phyloP scores from a whole-genome alignment of 129 eudicot species.

The Flaveria robusta region DNA sequence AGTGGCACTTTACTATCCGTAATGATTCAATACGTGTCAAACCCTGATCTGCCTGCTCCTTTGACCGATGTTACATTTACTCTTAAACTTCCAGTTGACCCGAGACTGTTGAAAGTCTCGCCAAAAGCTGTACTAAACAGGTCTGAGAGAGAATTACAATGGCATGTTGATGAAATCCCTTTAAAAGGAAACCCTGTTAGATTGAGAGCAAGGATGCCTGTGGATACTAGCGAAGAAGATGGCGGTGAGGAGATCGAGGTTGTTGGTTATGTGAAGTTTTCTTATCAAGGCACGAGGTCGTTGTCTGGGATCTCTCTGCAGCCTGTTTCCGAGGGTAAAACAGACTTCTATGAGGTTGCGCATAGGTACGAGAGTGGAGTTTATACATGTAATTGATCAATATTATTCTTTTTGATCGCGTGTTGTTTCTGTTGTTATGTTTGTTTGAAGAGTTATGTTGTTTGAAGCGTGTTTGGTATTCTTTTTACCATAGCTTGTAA shows the following conservation, averaged over 20 bases:
- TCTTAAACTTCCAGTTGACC: conserved; percentile 85
- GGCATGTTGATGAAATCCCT: conserved; percentile 84
- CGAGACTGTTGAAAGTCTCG: conserved; percentile 64
- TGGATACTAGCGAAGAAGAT: conserved; percentile 73
- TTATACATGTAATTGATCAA: conserved; percentile 64
- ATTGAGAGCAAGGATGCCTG: conserved; percentile 82
- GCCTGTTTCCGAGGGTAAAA: conserved; percentile 77
- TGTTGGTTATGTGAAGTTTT: conserved; percentile 71
- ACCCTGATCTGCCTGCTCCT: conserved; percentile 72
- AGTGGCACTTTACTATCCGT: conserved; percentile 82
- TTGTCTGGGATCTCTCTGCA: conserved; percentile 71
- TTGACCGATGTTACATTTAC: conserved; percentile 71
- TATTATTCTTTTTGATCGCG: background rate
- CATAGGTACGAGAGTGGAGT: conserved; percentile 76
- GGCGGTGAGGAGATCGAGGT: conserved; percentile 67
- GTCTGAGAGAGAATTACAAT: conserved; percentile 79
- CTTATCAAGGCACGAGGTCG: conserved; percentile 54
- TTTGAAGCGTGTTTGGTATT: background rate
- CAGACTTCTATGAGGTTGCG: conserved; percentile 69
- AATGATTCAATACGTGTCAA: conserved; percentile 80
- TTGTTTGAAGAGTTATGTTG: conserved; percentile 28
- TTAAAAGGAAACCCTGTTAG: conserved; percentile 71
- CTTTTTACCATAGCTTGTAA: no score
- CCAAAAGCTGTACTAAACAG: conserved; percentile 89
- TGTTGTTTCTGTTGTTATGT: conserved; percentile 19